phyloP scores from a whole-genome alignment of 2,329 filamentous ascomycete species.

The Celoporthe dispersa region DNA sequence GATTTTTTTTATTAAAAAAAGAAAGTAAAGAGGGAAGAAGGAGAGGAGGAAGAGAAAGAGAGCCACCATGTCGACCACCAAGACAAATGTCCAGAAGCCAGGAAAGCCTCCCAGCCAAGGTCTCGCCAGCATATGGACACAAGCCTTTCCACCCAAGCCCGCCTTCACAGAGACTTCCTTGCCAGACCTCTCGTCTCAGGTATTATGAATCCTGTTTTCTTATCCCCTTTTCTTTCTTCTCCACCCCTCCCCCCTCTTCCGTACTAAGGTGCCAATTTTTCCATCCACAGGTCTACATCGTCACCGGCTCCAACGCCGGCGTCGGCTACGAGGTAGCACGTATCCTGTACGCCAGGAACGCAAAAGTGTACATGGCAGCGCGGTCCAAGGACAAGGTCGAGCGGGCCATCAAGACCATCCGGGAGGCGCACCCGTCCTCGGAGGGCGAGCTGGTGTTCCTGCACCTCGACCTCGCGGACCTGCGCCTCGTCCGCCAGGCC shows the following conservation, averaged over 20 bases:
- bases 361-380: constrained; percentile 55
- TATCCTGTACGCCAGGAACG: constrained; percentile 55
- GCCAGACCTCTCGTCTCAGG: constrained; percentile 36
- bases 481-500: constrained; percentile 32
- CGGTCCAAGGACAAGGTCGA: constrained; percentile 47
- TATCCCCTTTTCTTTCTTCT: neutral
- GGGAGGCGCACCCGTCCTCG: constrained; percentile 30
- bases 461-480: constrained; percentile 38
- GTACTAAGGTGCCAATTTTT: no score
- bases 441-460: constrained; percentile 41
- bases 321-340: constrained; percentile 47
- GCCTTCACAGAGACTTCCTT: constrained; percentile 40
- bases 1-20: neutral
- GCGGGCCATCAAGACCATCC: constrained; percentile 47
- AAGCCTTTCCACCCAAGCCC: constrained; percentile 37
- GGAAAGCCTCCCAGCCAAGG: constrained; percentile 3
- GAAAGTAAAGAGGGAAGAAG: neutral
- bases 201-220: neutral
- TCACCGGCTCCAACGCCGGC: constrained; percentile 45
- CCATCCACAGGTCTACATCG: constrained; percentile 38
- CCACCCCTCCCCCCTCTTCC: neutral
- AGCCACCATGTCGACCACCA: neutral
- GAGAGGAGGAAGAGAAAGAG: neutral
- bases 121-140: constrained; percentile 25
- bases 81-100: neutral